Conservation (phyloP, 495 filamentous ascomycete species). For the Neurospora sp. region DNA sequence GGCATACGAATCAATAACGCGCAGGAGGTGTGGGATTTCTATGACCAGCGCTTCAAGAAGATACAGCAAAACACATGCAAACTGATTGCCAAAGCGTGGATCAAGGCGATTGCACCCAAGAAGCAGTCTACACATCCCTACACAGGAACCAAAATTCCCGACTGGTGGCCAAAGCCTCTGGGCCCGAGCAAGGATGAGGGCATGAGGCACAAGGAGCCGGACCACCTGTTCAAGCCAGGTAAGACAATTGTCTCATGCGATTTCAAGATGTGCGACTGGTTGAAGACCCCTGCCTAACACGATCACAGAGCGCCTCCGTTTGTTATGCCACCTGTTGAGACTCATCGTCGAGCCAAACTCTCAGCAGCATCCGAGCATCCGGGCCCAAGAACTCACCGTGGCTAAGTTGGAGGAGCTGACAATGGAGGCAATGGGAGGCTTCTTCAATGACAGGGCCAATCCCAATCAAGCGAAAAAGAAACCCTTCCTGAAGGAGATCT, state of each 20-base stretch:
- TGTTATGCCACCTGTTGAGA: conserved; percentile 55
- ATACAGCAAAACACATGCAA: conserved; percentile 69
- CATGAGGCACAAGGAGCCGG: conserved; percentile 69
- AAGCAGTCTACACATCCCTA: conserved; percentile 83
- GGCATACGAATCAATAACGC: conserved; percentile 47
- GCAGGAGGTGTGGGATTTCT: conserved; percentile 50
- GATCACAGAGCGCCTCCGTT: conserved; percentile 45
- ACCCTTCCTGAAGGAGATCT: conserved; percentile 51
- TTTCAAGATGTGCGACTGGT: background rate
- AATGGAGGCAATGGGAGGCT: conserved; percentile 33
- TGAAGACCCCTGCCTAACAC: background rate
- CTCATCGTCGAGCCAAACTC: conserved; percentile 37
- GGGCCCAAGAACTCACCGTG: conserved; percentile 29
- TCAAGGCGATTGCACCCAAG: conserved; percentile 73
- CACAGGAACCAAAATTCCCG: conserved; percentile 56
- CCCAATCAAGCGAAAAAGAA: conserved; percentile 33
- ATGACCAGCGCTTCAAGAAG: conserved; percentile 51
- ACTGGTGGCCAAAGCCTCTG: conserved; percentile 70
- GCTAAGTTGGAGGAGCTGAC: conserved; percentile 36
- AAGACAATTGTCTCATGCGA: conserved; percentile 4
- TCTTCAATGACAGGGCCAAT: conserved; percentile 33
- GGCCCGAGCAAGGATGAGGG: conserved; percentile 24
- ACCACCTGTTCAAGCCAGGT: conserved; percentile 74
- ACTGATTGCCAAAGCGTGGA: conserved; percentile 65
- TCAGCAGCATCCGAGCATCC: conserved; percentile 28